Conservation (phyloP, 2,329 filamentous ascomycete genomes). For the Diplodia seriata region DNA sequence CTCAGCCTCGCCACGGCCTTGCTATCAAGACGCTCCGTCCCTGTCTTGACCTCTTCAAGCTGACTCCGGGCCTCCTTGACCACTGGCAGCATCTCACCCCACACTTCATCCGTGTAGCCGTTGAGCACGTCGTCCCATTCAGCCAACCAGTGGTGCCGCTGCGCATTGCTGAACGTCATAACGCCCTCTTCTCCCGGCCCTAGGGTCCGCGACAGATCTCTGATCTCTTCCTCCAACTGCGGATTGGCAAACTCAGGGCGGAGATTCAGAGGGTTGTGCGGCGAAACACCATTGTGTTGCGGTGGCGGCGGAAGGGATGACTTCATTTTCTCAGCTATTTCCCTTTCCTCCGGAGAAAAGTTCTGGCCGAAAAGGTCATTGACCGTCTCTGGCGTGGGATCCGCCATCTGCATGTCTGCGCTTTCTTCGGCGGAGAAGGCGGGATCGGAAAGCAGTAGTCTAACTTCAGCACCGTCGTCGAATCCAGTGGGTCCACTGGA, state of each 20-base stretch:
- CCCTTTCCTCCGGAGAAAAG: conserved; percentile 28
- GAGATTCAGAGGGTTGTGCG: conserved; percentile 34
- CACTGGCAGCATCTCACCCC: conserved; percentile 37
- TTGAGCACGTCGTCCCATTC: conserved; percentile 38
- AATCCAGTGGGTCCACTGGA: neutral
- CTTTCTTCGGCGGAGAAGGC: conserved; percentile 18
- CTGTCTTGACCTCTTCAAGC: conserved; percentile 35
- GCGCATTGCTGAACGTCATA: conserved; percentile 2
- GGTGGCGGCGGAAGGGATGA: conserved; percentile 33
- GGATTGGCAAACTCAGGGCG: conserved; percentile 33
- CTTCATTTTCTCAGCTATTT: conserved; percentile 33
- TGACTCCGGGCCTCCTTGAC: conserved; percentile 36
- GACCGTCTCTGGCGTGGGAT: conserved; percentile 25
- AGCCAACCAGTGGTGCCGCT: conserved; percentile 31
- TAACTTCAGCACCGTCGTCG: conserved; percentile 35
- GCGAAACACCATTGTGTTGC: conserved; percentile 28
- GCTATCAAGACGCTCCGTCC: conserved; percentile 33
- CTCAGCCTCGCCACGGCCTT: conserved; percentile 37
- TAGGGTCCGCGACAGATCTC: conserved; percentile 2
- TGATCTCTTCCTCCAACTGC: conserved; percentile 28
- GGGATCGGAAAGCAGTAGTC: conserved; percentile 33
- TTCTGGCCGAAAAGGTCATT: conserved; percentile 32
- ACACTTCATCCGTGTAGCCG: conserved; percentile 39
- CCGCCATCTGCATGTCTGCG: conserved; percentile 12
- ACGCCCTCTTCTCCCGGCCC: neutral